Percentiles rank a stretch among this genome's conserved stretches.
phyloP scores from a whole-genome alignment of 78 protist genomes.

The Creolimax fragrantissima region DNA sequence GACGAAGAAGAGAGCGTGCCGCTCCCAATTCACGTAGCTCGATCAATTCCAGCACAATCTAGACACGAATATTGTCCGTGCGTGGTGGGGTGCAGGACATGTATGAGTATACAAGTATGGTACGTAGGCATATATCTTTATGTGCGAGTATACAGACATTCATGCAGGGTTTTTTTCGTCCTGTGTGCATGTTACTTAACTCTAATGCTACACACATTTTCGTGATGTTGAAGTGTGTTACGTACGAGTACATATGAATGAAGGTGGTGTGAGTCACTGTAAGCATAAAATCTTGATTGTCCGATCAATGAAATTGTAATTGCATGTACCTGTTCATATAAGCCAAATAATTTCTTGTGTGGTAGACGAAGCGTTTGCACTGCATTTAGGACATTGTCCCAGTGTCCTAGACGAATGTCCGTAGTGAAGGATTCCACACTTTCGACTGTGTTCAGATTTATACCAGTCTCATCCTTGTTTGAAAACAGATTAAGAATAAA shows the following conservation, averaged over 20 bases:
- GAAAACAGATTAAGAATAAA: not conserved
- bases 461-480: constrained; percentile 36
- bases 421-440: constrained; percentile 33
- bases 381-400: constrained; percentile 63
- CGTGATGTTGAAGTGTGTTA: too few relatives aligned
- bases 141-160: too few relatives aligned
- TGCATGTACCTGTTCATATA: constrained; percentile 73
- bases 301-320: too few relatives aligned
- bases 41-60: constrained; percentile 26
- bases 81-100: not conserved
- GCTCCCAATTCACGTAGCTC: constrained; percentile 34
- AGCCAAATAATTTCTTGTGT: not conserved
- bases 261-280: too few relatives aligned
- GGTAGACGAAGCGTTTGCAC: constrained; percentile 44
- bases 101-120: too few relatives aligned
- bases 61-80: not conserved
- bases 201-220: too few relatives aligned
- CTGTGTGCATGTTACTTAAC: too few relatives aligned
- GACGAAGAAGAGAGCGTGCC: constrained; percentile 46
- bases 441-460: constrained; percentile 57
- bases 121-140: too few relatives aligned
- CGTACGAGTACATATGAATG: too few relatives aligned
- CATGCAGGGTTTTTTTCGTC: too few relatives aligned
- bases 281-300: too few relatives aligned
- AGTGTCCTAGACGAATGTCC: constrained; percentile 54